A percentile compares a stretch with the other conserved stretches of the same genome.
These are phyloP conservation scores for Lactuca saligna DNA, from an alignment of 129 eudicot genomes.

Conservation along the genomic window DNA sequence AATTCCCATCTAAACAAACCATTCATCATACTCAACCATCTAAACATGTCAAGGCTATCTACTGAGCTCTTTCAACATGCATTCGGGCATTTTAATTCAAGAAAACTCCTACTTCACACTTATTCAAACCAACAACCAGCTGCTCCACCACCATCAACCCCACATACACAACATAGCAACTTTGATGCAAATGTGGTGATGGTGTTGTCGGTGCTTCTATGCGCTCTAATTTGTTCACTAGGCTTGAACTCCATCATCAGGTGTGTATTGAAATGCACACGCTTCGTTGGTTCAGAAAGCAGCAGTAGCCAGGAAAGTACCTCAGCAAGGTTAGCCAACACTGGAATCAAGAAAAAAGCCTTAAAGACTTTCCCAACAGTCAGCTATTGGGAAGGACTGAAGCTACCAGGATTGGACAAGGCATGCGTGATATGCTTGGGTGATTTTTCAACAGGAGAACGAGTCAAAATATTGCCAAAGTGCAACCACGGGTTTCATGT, in stretches of 20 bases:
- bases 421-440: conserved; percentile 83
- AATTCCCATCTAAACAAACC: conserved; percentile 12
- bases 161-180: conserved; percentile 39
- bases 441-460: conserved; percentile 62
- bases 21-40: not conserved
- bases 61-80: conserved; percentile 27
- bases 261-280: conserved; percentile 69
- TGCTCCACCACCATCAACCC: conserved; percentile 34
- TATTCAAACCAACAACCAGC: conserved; percentile 25
- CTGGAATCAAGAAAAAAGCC: conserved; percentile 71
- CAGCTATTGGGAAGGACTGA: conserved; percentile 45
- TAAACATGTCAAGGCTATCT: conserved; percentile 36
- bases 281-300: conserved; percentile 30
- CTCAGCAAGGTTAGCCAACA: conserved; percentile 42
- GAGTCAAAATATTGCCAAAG: conserved; percentile 65
- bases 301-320: conserved; percentile 7
- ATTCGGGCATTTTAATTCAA: conserved; percentile 32
- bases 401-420: conserved; percentile 60
- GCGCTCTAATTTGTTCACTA: conserved; percentile 81
- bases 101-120: conserved; percentile 44
- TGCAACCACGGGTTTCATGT: conserved; percentile 87
- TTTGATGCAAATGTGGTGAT: conserved; percentile 85
- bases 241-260: conserved; percentile 75
- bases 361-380: conserved; percentile 62
- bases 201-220: conserved; percentile 77